Evolutionary conservation across 257 asterid genomes (phyloP), one percentile per base, ranked within the genome.

Genomic region (Nicotiana tomentosiformis): DNA sequence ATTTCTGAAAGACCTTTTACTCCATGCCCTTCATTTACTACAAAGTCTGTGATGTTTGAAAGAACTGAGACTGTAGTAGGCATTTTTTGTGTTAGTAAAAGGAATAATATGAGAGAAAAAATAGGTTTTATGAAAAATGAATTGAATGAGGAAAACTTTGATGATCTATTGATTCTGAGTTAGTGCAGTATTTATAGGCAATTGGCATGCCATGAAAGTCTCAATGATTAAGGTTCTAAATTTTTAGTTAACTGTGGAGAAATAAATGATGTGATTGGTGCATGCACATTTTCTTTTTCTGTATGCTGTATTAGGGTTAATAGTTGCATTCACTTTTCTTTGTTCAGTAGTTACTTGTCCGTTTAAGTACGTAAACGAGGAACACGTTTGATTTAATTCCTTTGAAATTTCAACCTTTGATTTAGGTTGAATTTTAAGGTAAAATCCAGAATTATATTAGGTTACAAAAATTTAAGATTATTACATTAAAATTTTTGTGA

Each of bases 1-100:
- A 82, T 30, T 18, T 87, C 89, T 1, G 87, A 74, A 0, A 84
- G 81, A 53, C 89, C 87, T 77, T 87, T 87, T 2, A 87, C 89
- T 56, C 89, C 89, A 65, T 84, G 78, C 15, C 89, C 89, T 46
- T 80, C 29, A 15, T 87, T 35, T 20, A 84, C 83, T 18, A 86
- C 74, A 37, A 84, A 84, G 17, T 29, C 15, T 1, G 80, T 70
- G 37, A 86, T 81, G 56, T 83, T 16, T 5, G 67, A 39, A 11
- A 30, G 14, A 61, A 46, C 5, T 49, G 83, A 39, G 12, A 51
- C 0, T 57, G 60, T 7, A 11, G 85, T 32, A 60, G 82, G 77
- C 85, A 85, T 85, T 66, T 2, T 51, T 3, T 33, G 67, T 26
- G 4, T 37, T 30, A 51, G 30, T 82, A 46, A 69, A 55, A 37